Base-by-base conservation (phyloP, 768 basidiomycete genomes). In the Russula compacta region DNA sequence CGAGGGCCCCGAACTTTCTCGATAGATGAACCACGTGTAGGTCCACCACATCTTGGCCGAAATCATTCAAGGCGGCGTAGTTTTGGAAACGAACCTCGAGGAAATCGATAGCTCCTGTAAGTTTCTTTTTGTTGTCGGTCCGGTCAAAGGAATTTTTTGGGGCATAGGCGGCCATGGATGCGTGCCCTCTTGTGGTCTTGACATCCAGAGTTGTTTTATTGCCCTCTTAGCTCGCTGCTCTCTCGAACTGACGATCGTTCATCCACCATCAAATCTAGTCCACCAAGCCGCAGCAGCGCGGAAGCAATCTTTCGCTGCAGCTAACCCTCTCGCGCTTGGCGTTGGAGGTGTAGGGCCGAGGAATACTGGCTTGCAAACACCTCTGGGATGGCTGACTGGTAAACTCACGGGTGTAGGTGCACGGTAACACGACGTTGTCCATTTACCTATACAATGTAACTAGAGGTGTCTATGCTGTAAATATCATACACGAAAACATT, bases 11-110 rank as follows among this genome's bases (percentile, higher is more conserved):
- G 19, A 46, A 53, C 19, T 48, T 44, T 53, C 60, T 40, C 39
- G 38, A 46, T 10, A n/a, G 12, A 48, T 49, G 21, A 21, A 49
- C 38, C 59, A 33, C 56, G 46, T 38, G 35, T 58, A 95, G 93
- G 95, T 89, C 4, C 95, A 98, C 69, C 89, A 95, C 66, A 92
- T 98, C 56, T 81, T 99, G 49, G 80, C 87, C n/a, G 97, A 98
- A 73, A 86, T 98, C 55, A 91, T 99, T 29, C 95, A 98, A 75
- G 95, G 94, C 15, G 97, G 97, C 6, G 79, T 98, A 40, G 97
- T 98, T 9, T 78, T 98, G 46, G 97, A 99, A 73, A 99, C 95
- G 12, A 92, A 91, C 72, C 84, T 92, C 29, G 89, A 90, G 56
- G 89, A 91, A 69, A 93, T 93, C 58, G 85, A 85, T 66, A 74